Evolutionary conservation across 768 basidiomycete species (phyloP).

Genomic region (Suillus alpinus): DNA sequence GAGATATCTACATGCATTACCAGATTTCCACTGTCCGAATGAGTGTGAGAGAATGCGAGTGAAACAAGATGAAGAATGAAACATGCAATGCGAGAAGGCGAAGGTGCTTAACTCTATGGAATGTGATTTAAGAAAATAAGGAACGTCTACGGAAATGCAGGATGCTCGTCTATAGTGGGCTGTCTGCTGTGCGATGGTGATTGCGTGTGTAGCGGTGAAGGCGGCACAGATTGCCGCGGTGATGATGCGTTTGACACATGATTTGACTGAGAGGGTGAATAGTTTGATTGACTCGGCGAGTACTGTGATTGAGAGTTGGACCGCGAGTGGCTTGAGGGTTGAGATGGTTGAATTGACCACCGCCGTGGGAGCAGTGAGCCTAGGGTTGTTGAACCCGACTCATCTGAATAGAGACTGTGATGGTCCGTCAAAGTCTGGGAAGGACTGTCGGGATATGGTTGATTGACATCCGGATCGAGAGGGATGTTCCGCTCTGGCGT

Average conservation of each 20-base stretch:
- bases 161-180: slow-evolving; percentile 31
- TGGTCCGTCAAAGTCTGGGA: slow-evolving; percentile 22
- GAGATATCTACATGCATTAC: slow-evolving; percentile 6
- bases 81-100: slow-evolving; percentile 1
- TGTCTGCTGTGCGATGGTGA: slow-evolving; percentile 28
- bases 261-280: slow-evolving; percentile 6
- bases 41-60: slow-evolving; percentile 5
- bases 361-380: slow-evolving; percentile 32
- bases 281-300: slow-evolving; percentile 16
- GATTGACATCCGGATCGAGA: slow-evolving; percentile 39
- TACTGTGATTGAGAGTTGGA: slow-evolving; percentile 31
- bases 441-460: slow-evolving; percentile 42
- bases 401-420: slow-evolving; percentile 28
- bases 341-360: slow-evolving; percentile 32
- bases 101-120: not conserved
- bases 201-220: slow-evolving; percentile 28
- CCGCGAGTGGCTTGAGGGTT: slow-evolving; percentile 25
- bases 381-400: slow-evolving; percentile 34
- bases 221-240: slow-evolving; percentile 28
- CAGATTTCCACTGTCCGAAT: slow-evolving; percentile 7
- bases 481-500: slow-evolving; percentile 47
- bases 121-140: not conserved
- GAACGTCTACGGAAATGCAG: slow-evolving; percentile 10
- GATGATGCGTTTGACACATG: slow-evolving; percentile 23
- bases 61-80: not conserved